Conservation (phyloP, 2,329 filamentous ascomycete genomes). For the Aspergillus transmontanensis region DNA sequence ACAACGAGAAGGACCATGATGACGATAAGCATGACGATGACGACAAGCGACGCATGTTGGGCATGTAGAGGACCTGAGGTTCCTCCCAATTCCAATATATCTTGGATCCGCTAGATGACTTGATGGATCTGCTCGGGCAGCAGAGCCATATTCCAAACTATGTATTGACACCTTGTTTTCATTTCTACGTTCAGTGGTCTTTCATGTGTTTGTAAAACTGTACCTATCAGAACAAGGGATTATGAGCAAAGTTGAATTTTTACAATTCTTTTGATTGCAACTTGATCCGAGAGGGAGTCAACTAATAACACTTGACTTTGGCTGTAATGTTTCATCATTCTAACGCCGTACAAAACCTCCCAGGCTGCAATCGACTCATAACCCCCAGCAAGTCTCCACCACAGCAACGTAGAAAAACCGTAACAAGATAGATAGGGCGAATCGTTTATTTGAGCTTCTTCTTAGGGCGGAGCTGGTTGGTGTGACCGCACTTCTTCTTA, state of each 20-base stretch:
- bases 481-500: constrained; percentile 99
- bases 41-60: constrained; percentile 34
- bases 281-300: constrained; percentile 35
- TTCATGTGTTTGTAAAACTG: constrained; percentile 12
- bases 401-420: constrained; percentile 52
- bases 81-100: background rate
- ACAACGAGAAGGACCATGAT: constrained; percentile 32
- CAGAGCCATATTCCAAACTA: constrained; percentile 1
- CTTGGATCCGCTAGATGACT: constrained; percentile 1
- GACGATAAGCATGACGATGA: constrained; percentile 25
- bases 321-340: constrained; percentile 43
- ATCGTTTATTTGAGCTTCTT: constrained; percentile 93
- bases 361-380: constrained; percentile 38
- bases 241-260: constrained; percentile 30
- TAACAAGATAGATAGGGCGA: constrained; percentile 32
- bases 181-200: constrained; percentile 8
- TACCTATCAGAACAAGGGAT: constrained; percentile 15
- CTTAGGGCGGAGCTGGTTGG: constrained; percentile 99
- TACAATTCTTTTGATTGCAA: constrained; percentile 43
- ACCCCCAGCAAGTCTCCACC: constrained; percentile 32
- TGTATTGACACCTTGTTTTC: background rate
- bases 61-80: constrained; percentile 19
- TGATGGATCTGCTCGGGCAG: constrained; percentile 19
- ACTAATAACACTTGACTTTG: constrained; percentile 39
- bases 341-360: constrained; percentile 42